Percentiles rank a stretch among this genome's conserved stretches.
Evolutionary conservation across 306 rosid species (phyloP).

Genomic region (Oemleria cerasiformis): DNA sequence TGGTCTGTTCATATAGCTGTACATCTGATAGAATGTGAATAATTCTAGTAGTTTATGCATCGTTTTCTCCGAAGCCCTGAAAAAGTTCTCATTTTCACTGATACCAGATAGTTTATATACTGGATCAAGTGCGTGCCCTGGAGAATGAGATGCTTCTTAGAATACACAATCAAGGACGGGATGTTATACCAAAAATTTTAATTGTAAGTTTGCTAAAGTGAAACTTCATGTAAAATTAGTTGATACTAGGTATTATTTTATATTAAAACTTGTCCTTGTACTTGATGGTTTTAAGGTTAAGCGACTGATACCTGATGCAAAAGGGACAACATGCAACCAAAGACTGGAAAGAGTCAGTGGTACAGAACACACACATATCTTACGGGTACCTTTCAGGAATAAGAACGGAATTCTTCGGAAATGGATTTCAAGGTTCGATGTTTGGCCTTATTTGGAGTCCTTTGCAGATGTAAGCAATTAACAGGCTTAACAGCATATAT

Average conservation of each 20-base stretch:
- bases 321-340: conserved; percentile 95
- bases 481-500: background rate
- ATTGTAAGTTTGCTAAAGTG: conserved; percentile 50
- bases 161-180: conserved; percentile 76
- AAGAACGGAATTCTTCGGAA: conserved; percentile 65
- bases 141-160: conserved; percentile 87
- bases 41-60: background rate
- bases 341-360: conserved; percentile 85
- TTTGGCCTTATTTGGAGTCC: conserved; percentile 26
- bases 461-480: conserved; percentile 4
- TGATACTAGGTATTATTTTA: background rate
- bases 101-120: conserved; percentile 80
- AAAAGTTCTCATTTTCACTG: background rate
- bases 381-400: conserved; percentile 91
- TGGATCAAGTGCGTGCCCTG: conserved; percentile 97
- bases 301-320: conserved; percentile 86
- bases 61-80: background rate
- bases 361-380: conserved; percentile 70
- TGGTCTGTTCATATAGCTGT: background rate
- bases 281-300: conserved; percentile 49
- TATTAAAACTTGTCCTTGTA: background rate
- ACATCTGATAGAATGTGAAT: background rate
- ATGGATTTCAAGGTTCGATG: conserved; percentile 98
- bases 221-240: conserved; percentile 14
- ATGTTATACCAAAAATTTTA: conserved; percentile 72